These are phyloP conservation scores for Cadophora gregata DNA, from an alignment of 2,329 filamentous ascomycete genomes.

Conservation along the genomic window DNA sequence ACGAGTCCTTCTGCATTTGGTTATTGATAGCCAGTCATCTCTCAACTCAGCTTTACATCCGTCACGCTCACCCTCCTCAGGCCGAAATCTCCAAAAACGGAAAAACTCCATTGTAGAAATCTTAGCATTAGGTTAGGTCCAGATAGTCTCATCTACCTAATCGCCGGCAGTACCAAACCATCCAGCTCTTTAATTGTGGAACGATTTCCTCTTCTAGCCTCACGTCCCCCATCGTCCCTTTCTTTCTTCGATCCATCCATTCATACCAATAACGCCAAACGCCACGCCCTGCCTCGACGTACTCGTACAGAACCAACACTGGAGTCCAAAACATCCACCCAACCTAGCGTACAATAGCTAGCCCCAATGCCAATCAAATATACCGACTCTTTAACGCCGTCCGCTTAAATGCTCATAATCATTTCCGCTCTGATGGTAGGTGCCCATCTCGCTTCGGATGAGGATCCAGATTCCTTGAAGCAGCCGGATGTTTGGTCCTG, in stretches of 20 bases:
- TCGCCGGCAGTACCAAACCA: no score
- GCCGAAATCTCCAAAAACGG: no score
- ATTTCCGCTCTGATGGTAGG: constrained; percentile 52
- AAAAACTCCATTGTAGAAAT: no score
- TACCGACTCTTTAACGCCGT: constrained; percentile 10
- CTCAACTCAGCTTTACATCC: no score
- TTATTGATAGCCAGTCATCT: no score
- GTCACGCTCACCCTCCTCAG: no score
- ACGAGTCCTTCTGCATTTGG: no score
- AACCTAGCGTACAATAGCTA: neutral
- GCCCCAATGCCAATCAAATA: neutral
- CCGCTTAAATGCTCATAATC: constrained; percentile 14
- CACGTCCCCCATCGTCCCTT: no score
- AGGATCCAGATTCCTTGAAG: neutral
- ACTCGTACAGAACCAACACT: neutral
- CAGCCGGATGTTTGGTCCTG: neutral
- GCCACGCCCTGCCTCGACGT: neutral
- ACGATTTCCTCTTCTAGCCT: no score
- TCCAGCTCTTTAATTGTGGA: no score
- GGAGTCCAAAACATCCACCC: neutral
- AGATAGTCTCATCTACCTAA: no score
- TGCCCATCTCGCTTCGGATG: neutral
- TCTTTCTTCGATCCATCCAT: neutral
- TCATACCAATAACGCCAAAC: neutral
- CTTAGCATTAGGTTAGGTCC: no score